Percentiles rank a stretch among this genome's conserved stretches.
Conservation (phyloP, 306 rosid genomes). For the Prunus mume region DNA sequence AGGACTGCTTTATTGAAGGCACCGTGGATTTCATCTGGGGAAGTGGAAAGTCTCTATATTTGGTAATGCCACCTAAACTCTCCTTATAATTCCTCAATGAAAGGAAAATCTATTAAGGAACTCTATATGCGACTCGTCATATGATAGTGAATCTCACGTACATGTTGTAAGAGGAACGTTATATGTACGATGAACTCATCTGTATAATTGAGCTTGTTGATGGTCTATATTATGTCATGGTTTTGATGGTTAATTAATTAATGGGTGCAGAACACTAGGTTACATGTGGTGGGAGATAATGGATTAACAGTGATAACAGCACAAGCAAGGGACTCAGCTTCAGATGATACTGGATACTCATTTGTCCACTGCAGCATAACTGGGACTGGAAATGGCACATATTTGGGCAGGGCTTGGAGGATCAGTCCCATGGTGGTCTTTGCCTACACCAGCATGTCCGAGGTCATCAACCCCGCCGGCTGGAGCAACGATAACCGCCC, state of each 20-base stretch:
- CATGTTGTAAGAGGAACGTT: background rate
- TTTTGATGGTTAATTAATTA: background rate
- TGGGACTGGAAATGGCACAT: slow-evolving; percentile 35
- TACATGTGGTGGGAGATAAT: slow-evolving; percentile 21
- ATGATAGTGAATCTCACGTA: background rate
- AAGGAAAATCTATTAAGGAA: background rate
- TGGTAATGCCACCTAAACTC: slow-evolving; percentile 23
- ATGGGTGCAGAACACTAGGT: slow-evolving; percentile 28
- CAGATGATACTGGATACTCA: slow-evolving; percentile 30
- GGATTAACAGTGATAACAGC: slow-evolving; percentile 48
- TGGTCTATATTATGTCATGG: background rate
- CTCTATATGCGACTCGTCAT: background rate
- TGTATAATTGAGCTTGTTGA: background rate
- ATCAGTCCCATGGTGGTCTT: slow-evolving; percentile 33
- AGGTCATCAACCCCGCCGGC: slow-evolving; percentile 24
- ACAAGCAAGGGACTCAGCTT: slow-evolving; percentile 32
- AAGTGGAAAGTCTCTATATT: slow-evolving; percentile 39
- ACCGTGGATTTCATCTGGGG: slow-evolving; percentile 44
- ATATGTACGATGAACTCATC: background rate
- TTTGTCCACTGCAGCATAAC: slow-evolving; percentile 52
- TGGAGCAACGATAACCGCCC: slow-evolving; percentile 39
- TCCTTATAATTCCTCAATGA: background rate
- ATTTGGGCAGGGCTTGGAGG: slow-evolving; percentile 62
- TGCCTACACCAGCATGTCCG: slow-evolving; percentile 36
- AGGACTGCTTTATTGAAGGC: slow-evolving; percentile 45